Evolutionary conservation across 1,139 yeast genomes (phyloP).

Genomic region (Candida gigantensis): DNA sequence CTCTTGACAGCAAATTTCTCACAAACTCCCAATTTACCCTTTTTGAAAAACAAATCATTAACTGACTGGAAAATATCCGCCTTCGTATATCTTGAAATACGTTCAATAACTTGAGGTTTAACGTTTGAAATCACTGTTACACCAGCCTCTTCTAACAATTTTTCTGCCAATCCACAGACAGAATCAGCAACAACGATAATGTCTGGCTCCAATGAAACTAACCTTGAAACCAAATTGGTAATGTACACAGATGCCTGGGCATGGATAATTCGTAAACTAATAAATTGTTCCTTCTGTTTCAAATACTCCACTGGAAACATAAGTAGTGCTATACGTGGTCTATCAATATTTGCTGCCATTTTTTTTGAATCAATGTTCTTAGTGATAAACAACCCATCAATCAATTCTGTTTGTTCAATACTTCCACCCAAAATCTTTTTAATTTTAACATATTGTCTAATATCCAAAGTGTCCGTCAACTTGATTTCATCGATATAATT

Average conservation of each 20-base stretch:
- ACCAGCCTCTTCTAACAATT: slow-evolving; percentile 69
- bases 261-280: slow-evolving; percentile 79
- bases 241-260: slow-evolving; percentile 89
- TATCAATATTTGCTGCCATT: slow-evolving; percentile 65
- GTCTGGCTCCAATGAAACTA: slow-evolving; percentile 76
- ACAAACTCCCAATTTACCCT: slow-evolving; percentile 71
- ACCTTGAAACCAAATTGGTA: slow-evolving; percentile 76
- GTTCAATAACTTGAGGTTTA: slow-evolving; percentile 79
- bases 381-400: slow-evolving; percentile 85
- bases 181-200: slow-evolving; percentile 78
- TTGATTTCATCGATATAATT: slow-evolving; percentile 29
- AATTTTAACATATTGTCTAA: slow-evolving; percentile 82
- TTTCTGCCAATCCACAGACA: slow-evolving; percentile 81
- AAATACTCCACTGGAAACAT: slow-evolving; percentile 90
- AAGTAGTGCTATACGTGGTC: slow-evolving; percentile 78
- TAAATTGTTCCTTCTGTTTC: slow-evolving; percentile 69
- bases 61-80: slow-evolving; percentile 70
- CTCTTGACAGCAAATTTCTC: slow-evolving; percentile 69
- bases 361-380: slow-evolving; percentile 78
- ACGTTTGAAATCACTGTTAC: slow-evolving; percentile 78
- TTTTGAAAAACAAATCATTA: slow-evolving; percentile 49
- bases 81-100: slow-evolving; percentile 76
- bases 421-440: slow-evolving; percentile 81
- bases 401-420: slow-evolving; percentile 56
- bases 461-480: slow-evolving; percentile 74